Percentiles rank a stretch among this genome's conserved stretches.
These are phyloP conservation scores for Oryza punctata DNA, from an alignment of 176 grass and related monocot species.

Conservation along the genomic window DNA sequence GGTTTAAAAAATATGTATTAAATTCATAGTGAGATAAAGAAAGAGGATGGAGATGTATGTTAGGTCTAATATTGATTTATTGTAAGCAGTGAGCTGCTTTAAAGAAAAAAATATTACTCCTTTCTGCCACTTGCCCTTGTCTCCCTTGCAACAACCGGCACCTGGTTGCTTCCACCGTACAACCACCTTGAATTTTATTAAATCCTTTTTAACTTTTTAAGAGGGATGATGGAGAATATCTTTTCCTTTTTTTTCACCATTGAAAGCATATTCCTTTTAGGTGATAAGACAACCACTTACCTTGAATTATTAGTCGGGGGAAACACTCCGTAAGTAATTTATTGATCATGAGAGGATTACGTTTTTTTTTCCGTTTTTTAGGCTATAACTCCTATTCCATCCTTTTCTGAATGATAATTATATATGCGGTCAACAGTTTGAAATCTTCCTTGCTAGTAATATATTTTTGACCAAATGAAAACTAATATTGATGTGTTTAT, in stretches of 20 bases:
- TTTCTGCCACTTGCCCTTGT: slow-evolving; percentile 23
- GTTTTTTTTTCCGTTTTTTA: neutral
- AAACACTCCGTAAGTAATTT: too few relatives aligned
- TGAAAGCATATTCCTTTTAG: neutral
- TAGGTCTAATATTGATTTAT: too few relatives aligned
- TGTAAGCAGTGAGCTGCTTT: too few relatives aligned
- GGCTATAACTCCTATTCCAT: neutral
- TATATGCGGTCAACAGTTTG: neutral
- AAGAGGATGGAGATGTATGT: too few relatives aligned
- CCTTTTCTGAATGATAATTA: neutral
- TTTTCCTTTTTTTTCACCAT: neutral
- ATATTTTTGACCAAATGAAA: neutral
- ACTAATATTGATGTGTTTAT: too few relatives aligned
- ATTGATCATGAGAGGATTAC: neutral
- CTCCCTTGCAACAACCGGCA: slow-evolving; percentile 19
- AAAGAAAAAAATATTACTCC: too few relatives aligned
- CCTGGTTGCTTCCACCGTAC: neutral
- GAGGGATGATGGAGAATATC: neutral
- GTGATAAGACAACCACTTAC: neutral
- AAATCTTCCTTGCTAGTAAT: neutral
- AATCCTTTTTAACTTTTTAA: neutral
- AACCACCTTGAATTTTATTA: neutral
- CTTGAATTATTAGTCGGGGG: too few relatives aligned
- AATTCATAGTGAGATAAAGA: too few relatives aligned
- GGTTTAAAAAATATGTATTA: too few relatives aligned